These are phyloP conservation scores for Sphagnum contortum DNA, from an alignment of 225 moss, liverwort and hornwort genomes.

Conservation along the genomic window DNA sequence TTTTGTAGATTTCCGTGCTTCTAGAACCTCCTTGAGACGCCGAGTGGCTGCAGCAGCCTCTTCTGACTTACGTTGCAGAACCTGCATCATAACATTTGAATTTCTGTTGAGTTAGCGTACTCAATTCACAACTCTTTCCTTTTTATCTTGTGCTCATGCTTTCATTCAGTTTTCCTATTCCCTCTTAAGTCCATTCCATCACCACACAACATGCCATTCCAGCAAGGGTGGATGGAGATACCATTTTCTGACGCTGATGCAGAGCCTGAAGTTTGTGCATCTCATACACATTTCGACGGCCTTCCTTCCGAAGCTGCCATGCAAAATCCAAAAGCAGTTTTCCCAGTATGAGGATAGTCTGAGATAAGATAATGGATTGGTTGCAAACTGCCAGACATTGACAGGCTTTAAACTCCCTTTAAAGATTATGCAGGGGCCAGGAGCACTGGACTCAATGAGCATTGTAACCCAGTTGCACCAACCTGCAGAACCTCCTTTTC, in stretches of 20 bases:
- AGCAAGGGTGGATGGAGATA: conserved; percentile 1
- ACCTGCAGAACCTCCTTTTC: conserved; percentile 98
- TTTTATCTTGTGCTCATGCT: too few species aligned
- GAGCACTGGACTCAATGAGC: not conserved
- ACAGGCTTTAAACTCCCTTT: not conserved
- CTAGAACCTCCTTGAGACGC: conserved; percentile 81
- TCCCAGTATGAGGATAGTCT: not conserved
- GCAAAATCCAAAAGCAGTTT: too few species aligned
- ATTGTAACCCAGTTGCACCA: not conserved
- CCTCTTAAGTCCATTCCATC: too few species aligned
- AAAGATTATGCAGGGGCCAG: not conserved
- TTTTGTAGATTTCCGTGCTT: conserved; percentile 66
- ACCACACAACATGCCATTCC: too few species aligned
- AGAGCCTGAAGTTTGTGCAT: conserved; percentile 96
- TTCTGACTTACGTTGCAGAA: conserved; percentile 87
- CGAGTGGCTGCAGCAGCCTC: conserved; percentile 86
- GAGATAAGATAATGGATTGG: not conserved
- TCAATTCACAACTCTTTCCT: too few species aligned
- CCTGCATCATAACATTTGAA: conserved; percentile 27
- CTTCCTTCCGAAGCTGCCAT: conserved; percentile 83
- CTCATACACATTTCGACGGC: conserved; percentile 84
- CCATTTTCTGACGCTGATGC: conserved; percentile 84
- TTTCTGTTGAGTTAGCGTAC: too few species aligned
- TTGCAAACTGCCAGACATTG: not conserved
- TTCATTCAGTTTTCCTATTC: too few species aligned